Evolutionary conservation across 305 asterid species (phyloP).

Genomic region (Fraxinus platypoda): DNA sequence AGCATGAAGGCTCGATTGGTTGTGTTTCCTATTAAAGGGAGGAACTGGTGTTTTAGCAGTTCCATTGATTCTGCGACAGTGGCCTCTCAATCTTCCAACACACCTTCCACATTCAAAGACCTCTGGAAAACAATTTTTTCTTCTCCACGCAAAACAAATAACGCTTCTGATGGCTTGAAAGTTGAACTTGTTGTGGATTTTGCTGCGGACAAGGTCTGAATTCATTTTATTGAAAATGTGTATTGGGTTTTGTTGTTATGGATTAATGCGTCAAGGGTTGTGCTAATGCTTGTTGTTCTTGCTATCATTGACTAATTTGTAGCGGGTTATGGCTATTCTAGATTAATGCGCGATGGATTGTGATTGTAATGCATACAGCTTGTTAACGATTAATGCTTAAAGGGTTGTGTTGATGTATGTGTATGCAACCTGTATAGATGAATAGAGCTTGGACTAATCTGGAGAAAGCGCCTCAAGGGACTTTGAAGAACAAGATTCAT

Average conservation of each 20-base stretch:
- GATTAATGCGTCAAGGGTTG: neutral
- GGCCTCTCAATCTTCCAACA: constrained; percentile 44
- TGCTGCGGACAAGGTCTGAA: constrained; percentile 59
- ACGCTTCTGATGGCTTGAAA: constrained; percentile 36
- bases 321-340: neutral
- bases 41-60: constrained; percentile 89
- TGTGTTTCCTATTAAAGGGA: constrained; percentile 84
- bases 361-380: neutral
- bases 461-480: constrained; percentile 86
- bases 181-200: constrained; percentile 73
- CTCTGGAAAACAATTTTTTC: constrained; percentile 50
- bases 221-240: neutral
- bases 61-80: constrained; percentile 53
- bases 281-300: neutral
- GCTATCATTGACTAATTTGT: neutral
- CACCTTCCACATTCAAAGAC: constrained; percentile 76
- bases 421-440: constrained; percentile 56
- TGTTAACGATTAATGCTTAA: neutral
- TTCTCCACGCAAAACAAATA: constrained; percentile 19
- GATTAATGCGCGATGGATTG: constrained; percentile 10
- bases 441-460: constrained; percentile 75
- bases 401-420: constrained; percentile 18
- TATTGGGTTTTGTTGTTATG: constrained; percentile 7
- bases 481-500: constrained; percentile 75
- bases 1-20: constrained; percentile 76